phyloP scores from a whole-genome alignment of 768 basidiomycete genomes.

The Phlebiopsis flavidoalba region DNA sequence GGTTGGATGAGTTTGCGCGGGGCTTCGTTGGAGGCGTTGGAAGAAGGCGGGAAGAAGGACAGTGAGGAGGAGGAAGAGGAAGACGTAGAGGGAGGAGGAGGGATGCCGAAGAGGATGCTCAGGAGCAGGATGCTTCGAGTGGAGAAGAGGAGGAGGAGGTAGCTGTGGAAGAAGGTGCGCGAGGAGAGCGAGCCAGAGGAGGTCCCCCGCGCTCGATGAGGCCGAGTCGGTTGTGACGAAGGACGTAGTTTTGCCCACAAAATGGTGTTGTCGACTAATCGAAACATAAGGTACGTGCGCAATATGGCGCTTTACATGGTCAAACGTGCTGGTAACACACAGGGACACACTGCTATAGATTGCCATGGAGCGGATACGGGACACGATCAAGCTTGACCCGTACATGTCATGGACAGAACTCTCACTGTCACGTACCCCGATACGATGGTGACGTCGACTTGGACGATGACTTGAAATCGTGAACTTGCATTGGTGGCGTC shows the following conservation, averaged over 20 bases:
- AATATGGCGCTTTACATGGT: not conserved
- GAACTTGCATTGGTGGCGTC: constrained; percentile 93
- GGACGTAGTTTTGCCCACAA: constrained; percentile 74
- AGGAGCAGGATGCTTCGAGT: constrained; percentile 23
- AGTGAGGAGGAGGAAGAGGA: constrained; percentile 28
- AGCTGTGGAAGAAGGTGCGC: constrained; percentile 24
- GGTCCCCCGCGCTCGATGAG: constrained; percentile 58
- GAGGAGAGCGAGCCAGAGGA: too few relatives aligned
- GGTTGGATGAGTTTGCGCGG: constrained; percentile 58
- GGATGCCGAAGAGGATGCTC: constrained; percentile 21
- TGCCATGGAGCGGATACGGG: constrained; percentile 77
- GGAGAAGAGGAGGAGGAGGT: constrained; percentile 23
- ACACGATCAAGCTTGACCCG: constrained; percentile 68
- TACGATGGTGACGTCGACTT: constrained; percentile 71
- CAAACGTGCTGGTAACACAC: too few relatives aligned
- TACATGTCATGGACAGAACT: constrained; percentile 84
- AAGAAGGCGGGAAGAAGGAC: constrained; percentile 26
- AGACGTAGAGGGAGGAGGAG: constrained; percentile 31
- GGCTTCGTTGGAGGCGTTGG: constrained; percentile 43
- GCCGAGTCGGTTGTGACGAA: constrained; percentile 64
- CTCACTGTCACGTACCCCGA: constrained; percentile 68
- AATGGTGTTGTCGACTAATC: constrained; percentile 74
- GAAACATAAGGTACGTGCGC: constrained; percentile 66
- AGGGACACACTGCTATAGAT: constrained; percentile 37
- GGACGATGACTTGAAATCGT: constrained; percentile 84